Evolutionary conservation across 2,329 filamentous ascomycete species (phyloP), one percentile per base, ranked within the genome.

Genomic region (Penicillium sp.): DNA sequence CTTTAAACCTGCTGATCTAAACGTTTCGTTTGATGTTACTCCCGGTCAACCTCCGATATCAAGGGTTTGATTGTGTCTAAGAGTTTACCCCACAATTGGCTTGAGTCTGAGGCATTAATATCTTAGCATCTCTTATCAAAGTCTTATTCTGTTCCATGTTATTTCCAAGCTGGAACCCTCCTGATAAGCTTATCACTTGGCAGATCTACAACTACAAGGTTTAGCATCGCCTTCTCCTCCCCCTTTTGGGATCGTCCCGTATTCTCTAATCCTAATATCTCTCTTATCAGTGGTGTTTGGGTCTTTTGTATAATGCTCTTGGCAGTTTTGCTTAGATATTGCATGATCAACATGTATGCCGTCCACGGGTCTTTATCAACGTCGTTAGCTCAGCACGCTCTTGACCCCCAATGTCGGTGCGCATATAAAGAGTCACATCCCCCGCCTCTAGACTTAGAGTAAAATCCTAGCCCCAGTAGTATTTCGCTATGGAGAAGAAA

Each of bases 151-250:
- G 38, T 25, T 7, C 25, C 25, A 25, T 6, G 25, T 37, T 8
- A 15, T 12, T 34, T 27, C 8, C 25, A 15, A 34, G 13, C 44
- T n/a, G 18, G 18, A 6, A 23, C 29, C 5, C 1, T 45, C 18
- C 15, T 35, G 57, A 59, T 54, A 59, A 52, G 58, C 58, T 49
- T 54, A 60, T 60, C 58, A 56, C 58, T 60, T 59, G 58, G 60
- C 60, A 53, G 34, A 40, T 46, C 13, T 40, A 25, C 31, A 34
- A 45, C 13, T 40, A 25, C 31, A 34, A 45, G 27, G 18, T 15
- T 46, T 52, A 48, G 55, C 29, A 38, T 60, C 60, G 60, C 58
- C 56, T 50, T 52, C 58, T 60, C 60, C 41, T 62, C 56, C 60
- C 60, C 54, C 35, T 51, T 61, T 62, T 27, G 25, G 58, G 55